Conservation (phyloP, 1,284 basidiomycete species). For the Ceratobasidium sp. region DNA sequence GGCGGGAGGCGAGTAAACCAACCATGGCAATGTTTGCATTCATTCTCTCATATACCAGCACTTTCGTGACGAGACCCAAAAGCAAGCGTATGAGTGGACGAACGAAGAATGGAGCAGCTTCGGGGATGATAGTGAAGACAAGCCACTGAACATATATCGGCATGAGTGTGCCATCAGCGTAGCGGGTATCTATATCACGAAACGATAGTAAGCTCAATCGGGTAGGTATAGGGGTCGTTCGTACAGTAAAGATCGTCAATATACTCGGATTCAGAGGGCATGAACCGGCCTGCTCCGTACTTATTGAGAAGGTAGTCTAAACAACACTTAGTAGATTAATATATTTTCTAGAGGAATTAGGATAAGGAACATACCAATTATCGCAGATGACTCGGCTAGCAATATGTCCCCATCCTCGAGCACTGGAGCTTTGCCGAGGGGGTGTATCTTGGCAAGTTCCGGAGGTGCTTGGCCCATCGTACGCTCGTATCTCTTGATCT, state of each 20-base stretch:
- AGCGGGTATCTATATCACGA: slow-evolving; percentile 41
- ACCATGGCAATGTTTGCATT: slow-evolving; percentile 38
- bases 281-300: slow-evolving; percentile 44
- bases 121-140: slow-evolving; percentile 40
- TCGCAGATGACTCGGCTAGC: slow-evolving; percentile 62
- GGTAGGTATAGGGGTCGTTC: not conserved
- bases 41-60: slow-evolving; percentile 34
- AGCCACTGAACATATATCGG: slow-evolving; percentile 36
- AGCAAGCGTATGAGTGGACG: slow-evolving; percentile 40
- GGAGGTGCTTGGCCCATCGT: slow-evolving; percentile 55
- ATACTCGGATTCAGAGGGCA: slow-evolving; percentile 38
- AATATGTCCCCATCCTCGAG: slow-evolving; percentile 60
- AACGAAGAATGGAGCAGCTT: slow-evolving; percentile 41
- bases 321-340: not conserved
- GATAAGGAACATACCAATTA: slow-evolving; percentile 56
- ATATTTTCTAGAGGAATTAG: not conserved
- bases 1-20: not conserved
- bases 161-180: slow-evolving; percentile 45
- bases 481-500: slow-evolving; percentile 56
- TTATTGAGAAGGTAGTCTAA: slow-evolving; percentile 45
- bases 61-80: slow-evolving; percentile 22
- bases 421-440: slow-evolving; percentile 61
- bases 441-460: slow-evolving; percentile 57
- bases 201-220: not conserved
- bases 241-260: slow-evolving; percentile 46